Percentiles rank a stretch among this genome's conserved stretches.
Conservation (phyloP, 1,284 basidiomycete species). For the Coriolopsis trogii region DNA sequence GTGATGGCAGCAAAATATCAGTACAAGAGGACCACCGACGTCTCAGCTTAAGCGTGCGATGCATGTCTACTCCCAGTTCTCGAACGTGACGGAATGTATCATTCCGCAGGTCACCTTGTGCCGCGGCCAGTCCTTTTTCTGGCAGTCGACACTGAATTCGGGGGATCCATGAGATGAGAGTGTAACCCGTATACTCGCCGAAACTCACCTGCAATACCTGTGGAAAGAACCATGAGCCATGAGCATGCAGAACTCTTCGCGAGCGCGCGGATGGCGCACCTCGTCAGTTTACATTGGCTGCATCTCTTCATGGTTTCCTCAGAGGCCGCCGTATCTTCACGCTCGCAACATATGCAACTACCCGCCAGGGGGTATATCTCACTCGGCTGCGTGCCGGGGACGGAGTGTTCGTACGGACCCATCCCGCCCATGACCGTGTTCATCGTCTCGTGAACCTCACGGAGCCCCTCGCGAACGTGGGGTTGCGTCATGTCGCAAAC, state of each 20-base stretch:
- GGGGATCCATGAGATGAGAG: neutral
- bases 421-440: constrained; percentile 2
- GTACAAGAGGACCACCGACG: too few species aligned
- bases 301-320: constrained; percentile 4
- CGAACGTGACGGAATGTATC: constrained; percentile 17
- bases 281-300: constrained; percentile 19
- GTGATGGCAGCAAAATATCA: too few species aligned
- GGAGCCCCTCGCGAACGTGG: constrained; percentile 14
- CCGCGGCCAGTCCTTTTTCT: constrained; percentile 20
- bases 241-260: too few species aligned
- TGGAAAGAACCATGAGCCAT: too few species aligned
- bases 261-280: too few species aligned
- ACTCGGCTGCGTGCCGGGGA: constrained; percentile 2
- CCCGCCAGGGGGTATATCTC: constrained; percentile 15
- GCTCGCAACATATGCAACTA: constrained; percentile 18
- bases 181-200: neutral
- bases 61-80: constrained; percentile 20
- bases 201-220: constrained; percentile 4
- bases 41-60: neutral
- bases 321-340: constrained; percentile 9
- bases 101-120: constrained; percentile 16
- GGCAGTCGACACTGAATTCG: constrained; percentile 10
- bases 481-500: constrained; percentile 16
- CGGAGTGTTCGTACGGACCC: constrained; percentile 3
- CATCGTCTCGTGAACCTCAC: constrained; percentile 2